Evolutionary conservation across 805 yeast genomes (phyloP), one percentile per base, ranked within the genome.

Genomic region (Torulaspora maleeae): DNA sequence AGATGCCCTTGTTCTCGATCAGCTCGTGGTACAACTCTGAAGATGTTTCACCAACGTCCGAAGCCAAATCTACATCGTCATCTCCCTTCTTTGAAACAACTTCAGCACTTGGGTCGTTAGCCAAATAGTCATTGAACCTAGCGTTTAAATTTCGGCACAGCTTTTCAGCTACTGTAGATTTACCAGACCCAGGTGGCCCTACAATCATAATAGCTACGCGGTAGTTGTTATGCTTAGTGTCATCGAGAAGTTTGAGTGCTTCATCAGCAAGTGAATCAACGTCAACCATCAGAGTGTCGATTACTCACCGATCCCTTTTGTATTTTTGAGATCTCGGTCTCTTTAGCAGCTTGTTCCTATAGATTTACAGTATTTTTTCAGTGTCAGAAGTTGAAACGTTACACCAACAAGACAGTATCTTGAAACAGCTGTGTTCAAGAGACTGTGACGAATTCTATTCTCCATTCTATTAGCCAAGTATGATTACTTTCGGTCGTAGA

Each of bases 121-220:
- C 41, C 15, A 56, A 19, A 34, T 52, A 48, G 1, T 38, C 41
- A 9, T 45, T 33, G 37, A 52, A 67, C 50, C 55, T 46, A 19
- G 52, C 44, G 51, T 71, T 76, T n/a, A 81, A 54, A 5, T 53
- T 52, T 4, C 63, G 58, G 27, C 74, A 74, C 5, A 87, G 66
- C 4, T 62, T 44, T 30, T 59, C 58, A 1, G 90, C 80, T 28
- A 81, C 57, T 0, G 95, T 84, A 3, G 90, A 76, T 61, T 87
- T 87, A 0, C 96, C 96, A 0, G 90, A 79, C 5, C 96, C 96
- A 2, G 96, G 95, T 0, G 80, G 73, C 1, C 95, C 96, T 2
- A 82, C 80, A 10, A 88, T 56, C 0, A 83, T 67, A 8, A 88
- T 69, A 13, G 83, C 48, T 2, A 79, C 60, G 51, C 90, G 67